Percentiles rank a stretch among this genome's conserved stretches.
Conservation (phyloP, 1,284 basidiomycete genomes). For the Cryptococcus sp. region DNA sequence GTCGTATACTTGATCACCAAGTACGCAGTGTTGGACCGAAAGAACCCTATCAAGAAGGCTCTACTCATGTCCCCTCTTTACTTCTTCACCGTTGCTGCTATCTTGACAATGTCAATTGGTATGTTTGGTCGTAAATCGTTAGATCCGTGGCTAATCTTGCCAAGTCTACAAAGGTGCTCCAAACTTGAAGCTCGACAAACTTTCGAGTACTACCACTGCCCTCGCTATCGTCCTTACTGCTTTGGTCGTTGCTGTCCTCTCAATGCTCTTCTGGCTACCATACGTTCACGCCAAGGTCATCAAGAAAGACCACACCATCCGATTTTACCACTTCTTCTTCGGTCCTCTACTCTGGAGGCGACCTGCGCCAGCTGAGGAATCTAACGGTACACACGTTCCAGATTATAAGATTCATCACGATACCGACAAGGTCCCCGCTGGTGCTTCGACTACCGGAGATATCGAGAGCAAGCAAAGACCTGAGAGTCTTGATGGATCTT, state of each 20-base stretch:
- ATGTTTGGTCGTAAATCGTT: constrained; percentile 1
- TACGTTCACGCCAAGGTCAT: constrained; percentile 51
- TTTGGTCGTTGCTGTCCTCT: constrained; percentile 44
- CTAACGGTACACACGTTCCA: constrained; percentile 28
- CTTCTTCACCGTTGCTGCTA: constrained; percentile 46
- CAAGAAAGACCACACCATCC: constrained; percentile 50
- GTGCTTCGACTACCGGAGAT: not conserved
- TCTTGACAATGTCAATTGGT: constrained; percentile 44
- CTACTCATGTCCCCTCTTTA: constrained; percentile 47
- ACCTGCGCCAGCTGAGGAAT: constrained; percentile 31
- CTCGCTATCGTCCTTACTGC: constrained; percentile 49
- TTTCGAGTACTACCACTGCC: constrained; percentile 39
- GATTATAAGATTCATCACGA: constrained; percentile 45
- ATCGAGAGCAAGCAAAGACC: constrained; percentile 2
- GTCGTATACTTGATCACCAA: constrained; percentile 49
- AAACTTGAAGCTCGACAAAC: constrained; percentile 46
- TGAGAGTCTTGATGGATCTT: not conserved
- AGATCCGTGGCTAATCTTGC: not conserved
- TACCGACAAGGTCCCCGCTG: not conserved
- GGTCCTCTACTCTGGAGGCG: constrained; percentile 52
- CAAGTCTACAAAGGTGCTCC: constrained; percentile 45
- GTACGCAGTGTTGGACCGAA: constrained; percentile 44
- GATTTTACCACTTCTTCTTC: constrained; percentile 51
- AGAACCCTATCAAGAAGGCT: constrained; percentile 42
- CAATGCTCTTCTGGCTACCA: constrained; percentile 52